Conservation (phyloP, 2,329 filamentous ascomycete species). For the Diaporthe eres region DNA sequence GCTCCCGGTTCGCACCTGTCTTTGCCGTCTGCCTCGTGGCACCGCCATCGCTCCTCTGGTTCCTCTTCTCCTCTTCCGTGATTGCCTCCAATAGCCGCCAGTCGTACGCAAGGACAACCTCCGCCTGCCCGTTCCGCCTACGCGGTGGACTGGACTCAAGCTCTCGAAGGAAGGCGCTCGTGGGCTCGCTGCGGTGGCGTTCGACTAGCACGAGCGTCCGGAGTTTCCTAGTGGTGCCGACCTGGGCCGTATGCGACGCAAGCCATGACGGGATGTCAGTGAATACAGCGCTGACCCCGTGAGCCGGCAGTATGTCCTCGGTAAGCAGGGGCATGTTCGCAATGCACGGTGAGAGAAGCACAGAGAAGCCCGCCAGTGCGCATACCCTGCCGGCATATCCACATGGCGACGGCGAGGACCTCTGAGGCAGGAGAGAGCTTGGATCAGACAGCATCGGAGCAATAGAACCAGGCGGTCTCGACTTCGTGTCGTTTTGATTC, state of each 20-base stretch:
- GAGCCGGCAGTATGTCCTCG: slow-evolving; percentile 56
- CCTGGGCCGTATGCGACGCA: background rate
- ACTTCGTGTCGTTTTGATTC: background rate
- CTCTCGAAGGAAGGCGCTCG: slow-evolving; percentile 48
- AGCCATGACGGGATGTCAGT: slow-evolving; percentile 46
- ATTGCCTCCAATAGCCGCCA: slow-evolving; percentile 55
- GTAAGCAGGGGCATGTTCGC: slow-evolving; percentile 53
- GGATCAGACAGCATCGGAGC: slow-evolving; percentile 42
- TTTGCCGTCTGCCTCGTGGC: slow-evolving; percentile 32
- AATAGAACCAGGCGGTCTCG: slow-evolving; percentile 42
- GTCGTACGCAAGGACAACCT: slow-evolving; percentile 54
- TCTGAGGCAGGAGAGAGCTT: background rate
- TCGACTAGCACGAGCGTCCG: slow-evolving; percentile 54
- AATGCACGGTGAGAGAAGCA: slow-evolving; percentile 61
- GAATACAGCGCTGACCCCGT: slow-evolving; percentile 56
- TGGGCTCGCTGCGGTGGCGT: slow-evolving; percentile 47
- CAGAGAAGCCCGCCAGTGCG: slow-evolving; percentile 51
- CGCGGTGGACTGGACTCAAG: slow-evolving; percentile 46
- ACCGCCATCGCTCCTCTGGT: slow-evolving; percentile 44
- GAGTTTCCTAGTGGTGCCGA: slow-evolving; percentile 30
- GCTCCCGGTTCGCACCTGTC: slow-evolving; percentile 38
- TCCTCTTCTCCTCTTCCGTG: slow-evolving; percentile 45
- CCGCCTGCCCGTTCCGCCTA: slow-evolving; percentile 46
- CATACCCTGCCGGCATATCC: slow-evolving; percentile 53
- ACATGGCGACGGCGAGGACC: slow-evolving; percentile 47